phyloP scores from a whole-genome alignment of 2,329 filamentous ascomycete genomes.

The Neofusicoccum kwambonambiense region DNA sequence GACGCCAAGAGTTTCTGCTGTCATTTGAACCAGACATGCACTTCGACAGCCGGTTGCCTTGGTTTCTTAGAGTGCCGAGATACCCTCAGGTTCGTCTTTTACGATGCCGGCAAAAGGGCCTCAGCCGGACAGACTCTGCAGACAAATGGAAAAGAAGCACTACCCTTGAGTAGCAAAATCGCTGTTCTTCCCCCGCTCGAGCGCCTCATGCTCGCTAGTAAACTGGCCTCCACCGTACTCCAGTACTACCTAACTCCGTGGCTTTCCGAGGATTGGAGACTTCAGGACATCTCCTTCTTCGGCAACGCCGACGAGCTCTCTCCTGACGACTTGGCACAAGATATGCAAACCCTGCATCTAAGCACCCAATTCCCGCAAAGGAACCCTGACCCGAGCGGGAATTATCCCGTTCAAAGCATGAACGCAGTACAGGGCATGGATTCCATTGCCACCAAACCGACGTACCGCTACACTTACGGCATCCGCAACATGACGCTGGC shows the following conservation, averaged over 20 bases:
- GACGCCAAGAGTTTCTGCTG: constrained; percentile 27
- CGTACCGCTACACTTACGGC: constrained; percentile 19
- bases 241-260: constrained; percentile 28
- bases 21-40: constrained; percentile 23
- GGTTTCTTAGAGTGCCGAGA: constrained; percentile 27
- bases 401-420: too few relatives aligned
- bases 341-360: constrained; percentile 25
- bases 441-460: not conserved
- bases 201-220: constrained; percentile 25
- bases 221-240: constrained; percentile 22
- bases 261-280: constrained; percentile 24
- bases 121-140: not conserved
- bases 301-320: not conserved
- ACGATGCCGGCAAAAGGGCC: constrained; percentile 17
- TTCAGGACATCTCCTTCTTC: constrained; percentile 24
- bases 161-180: not conserved
- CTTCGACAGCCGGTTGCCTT: constrained; percentile 12
- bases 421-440: not conserved
- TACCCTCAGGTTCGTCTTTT: constrained; percentile 26
- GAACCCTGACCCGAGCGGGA: not conserved
- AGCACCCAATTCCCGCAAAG: constrained; percentile 11
- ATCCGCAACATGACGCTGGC: constrained; percentile 29
- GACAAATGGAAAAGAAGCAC: not conserved
- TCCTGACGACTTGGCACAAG: constrained; percentile 4
- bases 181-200: constrained; percentile 20